Evolutionary conservation across 805 yeast genomes (phyloP).

Genomic region (Wickerhamomyces strasburgensis): DNA sequence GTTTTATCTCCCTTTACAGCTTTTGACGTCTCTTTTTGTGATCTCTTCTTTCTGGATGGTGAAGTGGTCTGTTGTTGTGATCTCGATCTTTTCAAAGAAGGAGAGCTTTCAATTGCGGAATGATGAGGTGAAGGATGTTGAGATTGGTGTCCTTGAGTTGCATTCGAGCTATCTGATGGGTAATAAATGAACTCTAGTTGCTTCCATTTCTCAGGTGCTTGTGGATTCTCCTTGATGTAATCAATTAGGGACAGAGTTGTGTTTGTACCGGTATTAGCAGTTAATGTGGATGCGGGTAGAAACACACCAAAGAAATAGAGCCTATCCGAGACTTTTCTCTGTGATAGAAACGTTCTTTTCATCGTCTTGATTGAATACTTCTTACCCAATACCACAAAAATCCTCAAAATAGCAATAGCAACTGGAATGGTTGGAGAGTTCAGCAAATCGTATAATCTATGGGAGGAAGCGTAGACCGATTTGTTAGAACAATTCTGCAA

Average conservation of each 20-base stretch:
- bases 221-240: conserved; percentile 36
- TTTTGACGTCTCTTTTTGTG: conserved; percentile 9
- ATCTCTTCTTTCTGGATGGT: conserved; percentile 20
- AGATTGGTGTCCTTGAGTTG: not conserved
- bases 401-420: conserved; percentile 55
- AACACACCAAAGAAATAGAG: conserved; percentile 44
- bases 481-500: conserved; percentile 67
- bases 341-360: conserved; percentile 17
- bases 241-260: conserved; percentile 44
- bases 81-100: conserved; percentile 14
- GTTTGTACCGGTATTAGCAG: conserved; percentile 28
- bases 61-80: conserved; percentile 12
- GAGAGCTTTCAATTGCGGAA: conserved; percentile 8
- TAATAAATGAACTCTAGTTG: conserved; percentile 50
- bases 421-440: conserved; percentile 57
- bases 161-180: conserved; percentile 5
- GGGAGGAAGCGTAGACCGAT: conserved; percentile 61
- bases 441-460: conserved; percentile 53
- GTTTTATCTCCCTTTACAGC: conserved; percentile 35
- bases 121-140: conserved; percentile 1
- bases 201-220: conserved; percentile 54
- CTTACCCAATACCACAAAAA: conserved; percentile 55
- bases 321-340: conserved; percentile 24
- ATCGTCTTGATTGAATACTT: conserved; percentile 44
- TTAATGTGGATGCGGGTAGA: conserved; percentile 44